Evolutionary conservation across 106 monocot genomes (phyloP), one percentile per base, ranked within the genome.

Genomic region (Cymbidium sinense): DNA sequence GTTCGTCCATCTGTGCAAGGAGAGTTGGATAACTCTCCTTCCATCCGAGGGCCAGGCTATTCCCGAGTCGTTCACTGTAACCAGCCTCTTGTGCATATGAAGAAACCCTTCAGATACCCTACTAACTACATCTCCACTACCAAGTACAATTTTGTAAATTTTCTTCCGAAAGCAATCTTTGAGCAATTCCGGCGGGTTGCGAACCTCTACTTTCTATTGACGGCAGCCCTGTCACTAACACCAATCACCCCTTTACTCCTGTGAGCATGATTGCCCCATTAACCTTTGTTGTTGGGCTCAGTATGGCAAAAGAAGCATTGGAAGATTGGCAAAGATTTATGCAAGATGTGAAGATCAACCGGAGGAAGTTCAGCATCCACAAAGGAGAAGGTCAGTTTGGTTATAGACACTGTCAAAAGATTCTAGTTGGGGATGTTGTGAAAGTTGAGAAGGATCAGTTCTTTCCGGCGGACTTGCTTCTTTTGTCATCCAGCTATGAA

Each of bases 311-410:
- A 78, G 92, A 92, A 77, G 92, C 92, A 5, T 51, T 92, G 76
- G 92, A 92, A 50, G 92, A 92, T 73, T 89, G 92, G 92, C 79
- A 82, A 43, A 83, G 92, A 74, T 92, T 92, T 64, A 87, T 89
- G 20, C 89, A 92, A 76, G 92, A 92, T 67, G 84, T 85, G 89
- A 84, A 92, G 54, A 87, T 92, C 15, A 92, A 92, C 64, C 76
- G 70, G 23, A 78, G 92, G 35, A 92, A 92, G 62, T 87, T 86
- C 30, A 73, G 77, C 41, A 64, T 82, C 61, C 89, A 92, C 58
- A 85, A 85, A 79, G 83, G 79, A 77, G 83, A 80, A 11, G 89
- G 92, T 5, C 76, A 5, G 34, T 92, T 92, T 51, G 81, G 77
- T 41, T 85, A 85, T 70, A 87, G 85, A 35, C 75, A 78, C 29